Base-by-base conservation (phyloP, 176 grass and related monocot genomes). In the Hsuehochloa calcarea region DNA sequence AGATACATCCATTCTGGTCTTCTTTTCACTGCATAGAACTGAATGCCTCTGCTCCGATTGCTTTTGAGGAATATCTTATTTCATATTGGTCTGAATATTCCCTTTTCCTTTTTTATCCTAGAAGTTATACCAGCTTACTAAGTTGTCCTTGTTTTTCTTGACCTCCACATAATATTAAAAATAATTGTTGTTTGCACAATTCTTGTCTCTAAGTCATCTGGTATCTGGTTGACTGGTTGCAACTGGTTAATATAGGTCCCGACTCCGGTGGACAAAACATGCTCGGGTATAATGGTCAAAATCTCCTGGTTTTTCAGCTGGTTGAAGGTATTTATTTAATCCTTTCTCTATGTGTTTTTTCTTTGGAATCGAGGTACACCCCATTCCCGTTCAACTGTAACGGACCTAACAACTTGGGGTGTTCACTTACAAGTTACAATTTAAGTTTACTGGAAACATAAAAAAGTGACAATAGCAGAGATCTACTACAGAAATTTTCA, bases 221-320 rank as follows among this genome's bases (percentile, higher is more conserved):
- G 14, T 37, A 25, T 39, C 31, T 34, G 31, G 31, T 3, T 34
- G 31, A 34, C 15, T 62, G 13, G 4, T 17, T 80, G 34, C 19
- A 87, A 87, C 22, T 81, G 77, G 38, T 74, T 80, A 39, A 73
- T 62, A 56, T 44, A 89, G 88, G 83, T 52, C 77, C 17, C 59
- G 17, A 11, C 65, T 12, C n/a, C 44, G 39, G 43, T 66, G 37
- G 17, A 81, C 65, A 70, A 81, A 63, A 14, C 77, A 69, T 29
- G 39, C 69, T 13, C 9, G 34, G 20, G 50, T 75, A 68, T 75
- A 43, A 43, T 75, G 20, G 15, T 62, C 29, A 68, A 51, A 69
- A 26, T 17, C 41, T 75, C 7, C 44, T 10, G 39, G 60, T 31
- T 83, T 76, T n/a, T 58, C 39, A 31, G 43, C 82, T 75, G 26